Percentiles rank a stretch among this genome's conserved stretches.
phyloP scores from a whole-genome alignment of 768 basidiomycete genomes.

The Trametes cubensis region DNA sequence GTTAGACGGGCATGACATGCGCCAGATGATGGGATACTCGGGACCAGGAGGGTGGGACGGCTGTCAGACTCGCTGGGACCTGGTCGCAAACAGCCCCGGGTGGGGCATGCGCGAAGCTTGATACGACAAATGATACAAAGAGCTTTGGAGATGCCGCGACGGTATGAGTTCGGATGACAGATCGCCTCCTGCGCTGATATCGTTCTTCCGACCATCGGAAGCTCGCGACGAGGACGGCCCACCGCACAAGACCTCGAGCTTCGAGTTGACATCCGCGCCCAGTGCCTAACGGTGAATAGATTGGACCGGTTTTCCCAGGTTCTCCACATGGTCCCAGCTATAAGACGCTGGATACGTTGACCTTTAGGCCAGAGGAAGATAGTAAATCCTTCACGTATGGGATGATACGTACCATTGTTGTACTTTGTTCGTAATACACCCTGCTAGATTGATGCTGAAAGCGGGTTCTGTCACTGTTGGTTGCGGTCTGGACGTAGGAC shows the following conservation, averaged over 20 bases:
- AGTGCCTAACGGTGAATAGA: background rate
- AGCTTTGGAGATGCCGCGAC: background rate
- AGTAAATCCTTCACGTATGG: too few species aligned
- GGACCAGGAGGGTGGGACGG: background rate
- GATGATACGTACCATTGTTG: too few species aligned
- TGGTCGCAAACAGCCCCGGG: background rate
- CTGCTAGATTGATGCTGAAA: background rate
- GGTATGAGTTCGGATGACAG: background rate
- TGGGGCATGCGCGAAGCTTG: conserved; percentile 1
- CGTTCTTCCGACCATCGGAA: background rate
- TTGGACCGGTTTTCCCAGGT: background rate
- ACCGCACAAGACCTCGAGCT: background rate
- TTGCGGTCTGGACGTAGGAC: too few species aligned
- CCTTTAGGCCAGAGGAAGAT: background rate
- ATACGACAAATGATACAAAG: background rate
- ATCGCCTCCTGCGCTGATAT: background rate
- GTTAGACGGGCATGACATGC: background rate
- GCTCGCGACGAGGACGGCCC: background rate
- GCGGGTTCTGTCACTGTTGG: background rate
- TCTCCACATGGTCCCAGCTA: background rate
- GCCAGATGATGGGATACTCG: background rate
- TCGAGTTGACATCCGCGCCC: background rate
- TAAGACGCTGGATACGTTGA: too few species aligned
- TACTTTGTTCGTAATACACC: background rate
- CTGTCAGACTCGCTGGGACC: background rate